A percentile compares a stretch with the other conserved stretches of the same genome.
phyloP scores from a whole-genome alignment of 371 early-diverging fungal genomes.

The Conidiobolus incongruus region DNA sequence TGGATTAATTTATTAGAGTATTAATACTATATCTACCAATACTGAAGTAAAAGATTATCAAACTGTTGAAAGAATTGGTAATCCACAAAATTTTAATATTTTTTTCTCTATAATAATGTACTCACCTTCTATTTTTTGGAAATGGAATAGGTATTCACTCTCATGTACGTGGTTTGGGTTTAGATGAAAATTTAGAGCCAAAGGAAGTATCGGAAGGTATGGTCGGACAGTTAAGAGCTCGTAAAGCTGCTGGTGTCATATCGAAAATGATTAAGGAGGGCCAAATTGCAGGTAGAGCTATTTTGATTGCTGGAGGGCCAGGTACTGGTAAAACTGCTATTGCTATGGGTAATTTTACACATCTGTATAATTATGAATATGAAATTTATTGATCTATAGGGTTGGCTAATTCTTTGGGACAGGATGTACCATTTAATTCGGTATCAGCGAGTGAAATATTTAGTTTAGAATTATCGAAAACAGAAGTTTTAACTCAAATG shows the following conservation, averaged over 20 bases:
- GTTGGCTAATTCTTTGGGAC: conserved; percentile 78
- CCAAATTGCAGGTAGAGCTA: conserved; percentile 91
- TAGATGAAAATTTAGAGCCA: conserved; percentile 80
- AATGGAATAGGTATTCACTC: conserved; percentile 94
- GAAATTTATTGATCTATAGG: conserved; percentile 12
- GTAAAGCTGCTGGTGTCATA: conserved; percentile 89
- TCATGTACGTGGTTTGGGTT: conserved; percentile 78
- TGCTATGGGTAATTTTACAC: conserved; percentile 55
- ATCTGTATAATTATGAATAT: background rate
- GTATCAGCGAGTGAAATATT: conserved; percentile 94
- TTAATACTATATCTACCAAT: too few species aligned
- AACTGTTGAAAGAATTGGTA: too few species aligned
- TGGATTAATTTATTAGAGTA: too few species aligned
- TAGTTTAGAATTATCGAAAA: conserved; percentile 94
- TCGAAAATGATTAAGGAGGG: conserved; percentile 85
- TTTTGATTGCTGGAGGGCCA: conserved; percentile 94
- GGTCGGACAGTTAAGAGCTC: conserved; percentile 91
- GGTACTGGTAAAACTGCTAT: conserved; percentile 94
- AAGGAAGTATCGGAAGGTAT: conserved; percentile 78
- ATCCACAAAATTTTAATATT: too few species aligned
- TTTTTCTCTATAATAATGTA: too few species aligned
- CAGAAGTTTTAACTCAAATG: conserved; percentile 95
- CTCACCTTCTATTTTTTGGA: too few species aligned
- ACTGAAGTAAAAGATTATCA: too few species aligned
- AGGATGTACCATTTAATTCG: conserved; percentile 90